Percentiles rank a stretch among this genome's conserved stretches.
Evolutionary conservation across 768 basidiomycete genomes (phyloP).

Genomic region (Russula abietina): DNA sequence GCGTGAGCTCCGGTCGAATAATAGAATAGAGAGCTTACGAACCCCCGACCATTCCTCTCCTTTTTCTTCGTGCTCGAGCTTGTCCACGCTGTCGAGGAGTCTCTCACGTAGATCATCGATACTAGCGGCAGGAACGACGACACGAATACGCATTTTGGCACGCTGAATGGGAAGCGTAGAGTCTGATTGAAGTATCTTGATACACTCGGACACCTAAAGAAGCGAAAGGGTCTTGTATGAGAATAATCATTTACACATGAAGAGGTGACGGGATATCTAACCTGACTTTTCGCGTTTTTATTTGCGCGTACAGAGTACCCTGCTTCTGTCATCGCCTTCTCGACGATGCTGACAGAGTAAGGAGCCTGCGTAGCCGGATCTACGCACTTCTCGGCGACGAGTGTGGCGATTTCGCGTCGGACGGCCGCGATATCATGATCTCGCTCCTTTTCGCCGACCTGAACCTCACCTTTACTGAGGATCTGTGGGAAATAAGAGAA

Average conservation of each 20-base stretch:
- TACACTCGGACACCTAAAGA: constrained; percentile 76
- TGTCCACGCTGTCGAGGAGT: constrained; percentile 68
- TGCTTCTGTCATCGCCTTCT: constrained; percentile 94
- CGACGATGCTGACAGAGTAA: constrained; percentile 92
- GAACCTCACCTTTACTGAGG: constrained; percentile 90
- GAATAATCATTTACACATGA: not conserved
- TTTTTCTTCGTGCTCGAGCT: constrained; percentile 76
- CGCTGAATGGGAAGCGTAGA: constrained; percentile 90
- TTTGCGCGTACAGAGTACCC: constrained; percentile 85
- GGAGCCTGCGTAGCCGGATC: constrained; percentile 86
- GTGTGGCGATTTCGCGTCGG: constrained; percentile 84
- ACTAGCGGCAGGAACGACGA: constrained; percentile 63
- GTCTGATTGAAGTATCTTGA: constrained; percentile 73
- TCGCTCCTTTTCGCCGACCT: constrained; percentile 95
- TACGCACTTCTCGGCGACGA: constrained; percentile 93
- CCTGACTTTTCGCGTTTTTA: constrained; percentile 94
- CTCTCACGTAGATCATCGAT: constrained; percentile 63
- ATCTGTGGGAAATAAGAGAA: constrained; percentile 47
- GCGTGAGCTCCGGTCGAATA: not conserved
- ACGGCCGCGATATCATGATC: constrained; percentile 78
- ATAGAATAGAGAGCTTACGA: constrained; percentile 31
- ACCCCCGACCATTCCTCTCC: constrained; percentile 85
- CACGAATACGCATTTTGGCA: constrained; percentile 85
- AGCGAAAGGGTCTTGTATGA: not conserved
- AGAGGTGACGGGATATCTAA: constrained; percentile 32